Evolutionary conservation across 1,284 basidiomycete genomes (phyloP).

Genomic region (Irpex sp.): DNA sequence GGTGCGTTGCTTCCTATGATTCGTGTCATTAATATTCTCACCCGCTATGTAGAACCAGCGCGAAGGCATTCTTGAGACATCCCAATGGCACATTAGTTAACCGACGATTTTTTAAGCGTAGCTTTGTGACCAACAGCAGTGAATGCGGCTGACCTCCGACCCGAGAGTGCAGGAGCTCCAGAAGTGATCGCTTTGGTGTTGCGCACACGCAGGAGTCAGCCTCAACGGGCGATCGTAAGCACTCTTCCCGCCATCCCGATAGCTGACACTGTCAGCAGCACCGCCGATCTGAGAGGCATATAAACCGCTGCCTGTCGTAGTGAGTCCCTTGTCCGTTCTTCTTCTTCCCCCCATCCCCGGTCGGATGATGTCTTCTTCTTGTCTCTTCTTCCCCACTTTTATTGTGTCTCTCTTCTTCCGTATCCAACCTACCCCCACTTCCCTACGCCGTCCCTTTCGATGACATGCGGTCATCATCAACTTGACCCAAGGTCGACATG

Average conservation of each 20-base stretch:
- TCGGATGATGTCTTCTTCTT: neutral
- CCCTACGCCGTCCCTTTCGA: neutral
- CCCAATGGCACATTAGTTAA: no score
- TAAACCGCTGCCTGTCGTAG: neutral
- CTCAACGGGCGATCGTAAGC: neutral
- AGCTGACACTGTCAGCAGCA: neutral
- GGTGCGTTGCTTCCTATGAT: no score
- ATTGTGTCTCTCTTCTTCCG: neutral
- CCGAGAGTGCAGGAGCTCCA: no score
- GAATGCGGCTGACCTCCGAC: no score
- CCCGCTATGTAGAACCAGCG: no score
- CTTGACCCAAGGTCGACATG: no score
- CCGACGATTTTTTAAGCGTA: no score
- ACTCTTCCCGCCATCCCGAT: neutral
- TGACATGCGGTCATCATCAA: neutral
- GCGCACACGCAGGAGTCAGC: neutral
- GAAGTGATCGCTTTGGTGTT: no score
- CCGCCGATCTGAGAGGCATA: neutral
- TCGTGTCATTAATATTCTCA: no score
- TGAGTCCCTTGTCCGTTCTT: neutral
- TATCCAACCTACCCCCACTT: neutral
- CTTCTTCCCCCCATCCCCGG: neutral
- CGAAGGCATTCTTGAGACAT: no score
- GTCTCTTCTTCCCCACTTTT: neutral
- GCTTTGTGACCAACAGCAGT: no score